Evolutionary conservation across 2,329 filamentous ascomycete genomes (phyloP).

Genomic region (Fusarium veterinarium): DNA sequence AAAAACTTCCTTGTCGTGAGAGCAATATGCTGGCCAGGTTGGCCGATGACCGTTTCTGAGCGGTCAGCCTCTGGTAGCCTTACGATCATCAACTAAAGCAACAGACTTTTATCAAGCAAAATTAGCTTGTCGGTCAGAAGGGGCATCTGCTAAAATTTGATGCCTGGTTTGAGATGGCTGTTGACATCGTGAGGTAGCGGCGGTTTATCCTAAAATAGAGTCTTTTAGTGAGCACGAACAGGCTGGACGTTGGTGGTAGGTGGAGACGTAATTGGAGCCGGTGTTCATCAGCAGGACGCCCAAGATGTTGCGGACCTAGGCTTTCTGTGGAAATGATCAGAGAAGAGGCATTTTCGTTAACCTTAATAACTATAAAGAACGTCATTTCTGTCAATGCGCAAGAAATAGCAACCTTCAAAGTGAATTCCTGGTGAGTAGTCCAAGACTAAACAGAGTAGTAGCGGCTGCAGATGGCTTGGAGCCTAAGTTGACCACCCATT

Average conservation of each 20-base stretch:
- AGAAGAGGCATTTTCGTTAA: background rate
- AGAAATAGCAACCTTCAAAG: background rate
- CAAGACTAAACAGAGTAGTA: background rate
- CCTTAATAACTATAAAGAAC: background rate
- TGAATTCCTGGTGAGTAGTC: background rate
- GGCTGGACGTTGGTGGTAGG: background rate
- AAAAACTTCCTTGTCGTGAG: background rate
- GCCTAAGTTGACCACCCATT: background rate
- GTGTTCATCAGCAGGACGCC: constrained; percentile 4
- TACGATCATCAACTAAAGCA: background rate
- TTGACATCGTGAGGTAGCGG: constrained; percentile 9
- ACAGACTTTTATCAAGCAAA: background rate
- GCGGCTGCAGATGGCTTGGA: background rate
- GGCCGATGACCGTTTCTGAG: background rate
- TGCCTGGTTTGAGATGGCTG: constrained; percentile 1
- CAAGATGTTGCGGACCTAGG: constrained; percentile 21
- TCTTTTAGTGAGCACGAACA: background rate
- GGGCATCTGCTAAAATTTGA: background rate
- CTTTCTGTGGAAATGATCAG: background rate
- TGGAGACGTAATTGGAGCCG: constrained; percentile 1
- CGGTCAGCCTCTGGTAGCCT: constrained; percentile 2
- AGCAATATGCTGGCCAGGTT: background rate
- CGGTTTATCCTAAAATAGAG: constrained; percentile 37
- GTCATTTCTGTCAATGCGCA: background rate
- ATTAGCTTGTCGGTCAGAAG: background rate